Evolutionary conservation across 2,329 filamentous ascomycete species (phyloP), one percentile per base, ranked within the genome.

Genomic region (Fusarium duplospermum): DNA sequence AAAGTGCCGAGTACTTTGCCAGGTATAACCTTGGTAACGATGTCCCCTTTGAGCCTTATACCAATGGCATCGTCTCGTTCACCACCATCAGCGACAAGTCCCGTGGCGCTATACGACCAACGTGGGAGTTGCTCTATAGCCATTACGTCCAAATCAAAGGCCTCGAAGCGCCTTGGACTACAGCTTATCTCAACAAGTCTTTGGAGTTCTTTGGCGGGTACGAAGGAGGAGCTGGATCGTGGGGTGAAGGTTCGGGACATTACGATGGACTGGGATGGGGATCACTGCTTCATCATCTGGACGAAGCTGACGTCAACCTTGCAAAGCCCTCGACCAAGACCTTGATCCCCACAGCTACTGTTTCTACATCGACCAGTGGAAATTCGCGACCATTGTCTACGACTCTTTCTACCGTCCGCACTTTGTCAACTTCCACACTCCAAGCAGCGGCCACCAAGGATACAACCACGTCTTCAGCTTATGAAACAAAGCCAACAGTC

Each of bases 131-230:
- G 1, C 62, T 75, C 1, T 45, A 75, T 10, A 57, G 27, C 3
- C 73, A 75, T 20, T 75, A 75, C 14, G 67, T 71, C 2, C 61
- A 67, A 0, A 50, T 75, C 16, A 75, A 75, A 27, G 67, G 72
- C 0, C 24, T 71, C 0, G 61, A 73, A 0, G 72, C 73, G 1
- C 64, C 70, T 4, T 75, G 73, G 73, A 75, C 72, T 2, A 69
- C 52, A 0, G 64, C 60, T 0, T 75, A 75, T 14, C 52, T 71
- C 1, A 71, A 75, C 24, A 57, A 57, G 13, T 24, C 54, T 27
- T 14, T 57, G 31, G 33, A 57, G n/a, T 40, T 59, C 35, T 59
- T 62, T 20, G 61, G 69, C 11, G 69, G 65, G 2, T 69, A 42
- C 24, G 66, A 69, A 40, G 69, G 66, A 22, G 69, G 66, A 13